phyloP scores from a whole-genome alignment of 306 rosid genomes.

The Casuarina glauca region DNA sequence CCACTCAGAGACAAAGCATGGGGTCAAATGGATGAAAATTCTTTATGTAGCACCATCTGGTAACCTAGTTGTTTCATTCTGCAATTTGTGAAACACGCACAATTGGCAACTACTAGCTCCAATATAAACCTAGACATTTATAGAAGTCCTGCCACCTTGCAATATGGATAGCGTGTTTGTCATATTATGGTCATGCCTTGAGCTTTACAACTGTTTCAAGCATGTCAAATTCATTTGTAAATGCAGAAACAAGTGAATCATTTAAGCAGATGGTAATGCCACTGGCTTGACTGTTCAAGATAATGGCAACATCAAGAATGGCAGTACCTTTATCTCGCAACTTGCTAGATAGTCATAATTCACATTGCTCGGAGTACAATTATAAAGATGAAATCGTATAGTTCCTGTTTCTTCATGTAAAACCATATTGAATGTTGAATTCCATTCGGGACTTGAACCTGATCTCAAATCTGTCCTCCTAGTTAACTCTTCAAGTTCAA shows the following conservation, averaged over 20 bases:
- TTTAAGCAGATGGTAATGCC: not conserved
- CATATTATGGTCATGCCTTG: not conserved
- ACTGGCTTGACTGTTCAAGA: slow-evolving; percentile 2
- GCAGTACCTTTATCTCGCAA: slow-evolving; percentile 87
- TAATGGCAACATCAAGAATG: not conserved
- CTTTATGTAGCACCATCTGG: not conserved
- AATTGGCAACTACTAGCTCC: not conserved
- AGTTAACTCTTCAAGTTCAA: slow-evolving; percentile 77
- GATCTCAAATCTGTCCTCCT: slow-evolving; percentile 66
- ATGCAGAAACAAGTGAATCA: not conserved
- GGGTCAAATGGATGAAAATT: not conserved
- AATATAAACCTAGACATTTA: slow-evolving; percentile 1
- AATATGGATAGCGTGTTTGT: not conserved
- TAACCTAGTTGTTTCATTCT: not conserved
- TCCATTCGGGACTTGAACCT: slow-evolving; percentile 86
- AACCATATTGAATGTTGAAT: slow-evolving; percentile 91
- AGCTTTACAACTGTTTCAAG: not conserved
- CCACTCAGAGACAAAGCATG: not conserved
- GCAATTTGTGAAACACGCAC: not conserved
- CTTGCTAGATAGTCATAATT: slow-evolving; percentile 83
- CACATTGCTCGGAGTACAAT: slow-evolving; percentile 59
- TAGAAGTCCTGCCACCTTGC: not conserved
- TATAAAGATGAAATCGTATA: slow-evolving; percentile 75
- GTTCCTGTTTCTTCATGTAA: slow-evolving; percentile 76
- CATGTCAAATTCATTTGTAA: not conserved